These are phyloP conservation scores for Pseudopithomyces maydicus DNA, from an alignment of 2,329 filamentous ascomycete species.

Conservation along the genomic window DNA sequence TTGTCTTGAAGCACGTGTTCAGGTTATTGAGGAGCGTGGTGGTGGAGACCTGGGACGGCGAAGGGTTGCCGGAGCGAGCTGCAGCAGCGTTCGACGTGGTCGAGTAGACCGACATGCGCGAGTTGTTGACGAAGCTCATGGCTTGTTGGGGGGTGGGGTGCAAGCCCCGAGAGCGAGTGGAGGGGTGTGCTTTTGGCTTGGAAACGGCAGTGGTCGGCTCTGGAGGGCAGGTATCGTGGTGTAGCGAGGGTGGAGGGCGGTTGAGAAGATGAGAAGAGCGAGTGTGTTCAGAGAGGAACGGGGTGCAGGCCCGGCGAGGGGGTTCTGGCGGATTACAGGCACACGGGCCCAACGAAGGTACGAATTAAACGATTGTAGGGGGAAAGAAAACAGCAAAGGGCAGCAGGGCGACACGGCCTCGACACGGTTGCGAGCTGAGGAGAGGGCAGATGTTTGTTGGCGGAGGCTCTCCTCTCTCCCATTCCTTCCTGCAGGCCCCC, in stretches of 20 bases:
- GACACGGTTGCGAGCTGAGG: conserved; percentile 18
- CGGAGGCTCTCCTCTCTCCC: conserved; percentile 8
- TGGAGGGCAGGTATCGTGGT: conserved; percentile 9
- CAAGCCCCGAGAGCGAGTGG: conserved; percentile 23
- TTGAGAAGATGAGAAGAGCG: conserved; percentile 9
- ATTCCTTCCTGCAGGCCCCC: conserved; percentile 6
- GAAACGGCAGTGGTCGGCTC: conserved; percentile 9
- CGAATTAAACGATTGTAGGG: conserved; percentile 25
- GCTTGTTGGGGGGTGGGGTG: conserved; percentile 28
- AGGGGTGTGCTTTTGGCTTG: conserved; percentile 5
- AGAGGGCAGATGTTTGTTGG: conserved; percentile 20
- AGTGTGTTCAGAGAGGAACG: conserved; percentile 12
- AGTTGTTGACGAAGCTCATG: conserved; percentile 60
- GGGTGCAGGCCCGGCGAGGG: conserved; percentile 3
- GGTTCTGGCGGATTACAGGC: conserved; percentile 2
- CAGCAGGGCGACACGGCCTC: conserved; percentile 17
- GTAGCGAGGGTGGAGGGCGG: conserved; percentile 21
- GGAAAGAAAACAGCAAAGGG: conserved; percentile 29
- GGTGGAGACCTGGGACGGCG: conserved; percentile 83
- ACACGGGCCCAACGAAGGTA: conserved; percentile 15
- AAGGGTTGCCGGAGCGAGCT: conserved; percentile 58
- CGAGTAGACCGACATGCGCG: conserved; percentile 66
- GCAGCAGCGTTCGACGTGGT: conserved; percentile 64
- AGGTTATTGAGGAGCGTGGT: conserved; percentile 91
- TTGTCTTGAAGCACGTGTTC: conserved; percentile 84